Conservation (phyloP, 257 asterid genomes). For the Craterostigma plantagineum region DNA sequence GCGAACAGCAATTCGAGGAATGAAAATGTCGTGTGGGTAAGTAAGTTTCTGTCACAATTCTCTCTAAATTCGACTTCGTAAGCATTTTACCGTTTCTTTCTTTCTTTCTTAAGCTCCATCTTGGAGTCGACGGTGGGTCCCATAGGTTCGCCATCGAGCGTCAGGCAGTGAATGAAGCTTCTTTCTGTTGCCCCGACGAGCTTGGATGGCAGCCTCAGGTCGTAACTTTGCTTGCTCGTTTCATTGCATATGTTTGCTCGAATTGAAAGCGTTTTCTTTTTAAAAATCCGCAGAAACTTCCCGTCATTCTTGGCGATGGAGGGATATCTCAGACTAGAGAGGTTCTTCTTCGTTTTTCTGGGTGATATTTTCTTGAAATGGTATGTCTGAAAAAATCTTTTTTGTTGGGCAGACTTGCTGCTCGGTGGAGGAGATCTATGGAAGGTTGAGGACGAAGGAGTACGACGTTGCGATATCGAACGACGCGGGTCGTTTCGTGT, state of each 20-base stretch:
- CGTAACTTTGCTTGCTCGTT: neutral
- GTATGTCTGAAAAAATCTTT: neutral
- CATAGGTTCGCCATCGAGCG: conserved; percentile 30
- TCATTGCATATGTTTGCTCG: no score
- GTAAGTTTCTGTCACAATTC: conserved; percentile 6
- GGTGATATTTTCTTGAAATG: neutral
- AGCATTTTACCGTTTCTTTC: no score
- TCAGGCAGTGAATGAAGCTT: conserved; percentile 43
- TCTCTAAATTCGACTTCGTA: no score
- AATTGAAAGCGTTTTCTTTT: no score
- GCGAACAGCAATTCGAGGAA: conserved; percentile 9
- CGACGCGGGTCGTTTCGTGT: conserved; percentile 48
- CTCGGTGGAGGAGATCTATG: conserved; percentile 21
- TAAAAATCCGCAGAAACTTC: conserved; percentile 26
- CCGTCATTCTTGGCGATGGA: conserved; percentile 35
- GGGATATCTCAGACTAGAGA: conserved; percentile 19
- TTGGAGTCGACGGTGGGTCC: conserved; percentile 33
- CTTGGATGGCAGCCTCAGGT: conserved; percentile 62
- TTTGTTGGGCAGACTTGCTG: conserved; percentile 31
- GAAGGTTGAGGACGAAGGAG: conserved; percentile 22
- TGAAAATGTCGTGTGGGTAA: conserved; percentile 40
- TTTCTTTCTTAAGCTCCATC: conserved; percentile 26
- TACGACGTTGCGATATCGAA: conserved; percentile 20
- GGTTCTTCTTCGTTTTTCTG: conserved; percentile 14
- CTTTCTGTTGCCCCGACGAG: conserved; percentile 52